Conservation (phyloP, 352 stramenopile genomes). For the Pythium rishiriense region DNA sequence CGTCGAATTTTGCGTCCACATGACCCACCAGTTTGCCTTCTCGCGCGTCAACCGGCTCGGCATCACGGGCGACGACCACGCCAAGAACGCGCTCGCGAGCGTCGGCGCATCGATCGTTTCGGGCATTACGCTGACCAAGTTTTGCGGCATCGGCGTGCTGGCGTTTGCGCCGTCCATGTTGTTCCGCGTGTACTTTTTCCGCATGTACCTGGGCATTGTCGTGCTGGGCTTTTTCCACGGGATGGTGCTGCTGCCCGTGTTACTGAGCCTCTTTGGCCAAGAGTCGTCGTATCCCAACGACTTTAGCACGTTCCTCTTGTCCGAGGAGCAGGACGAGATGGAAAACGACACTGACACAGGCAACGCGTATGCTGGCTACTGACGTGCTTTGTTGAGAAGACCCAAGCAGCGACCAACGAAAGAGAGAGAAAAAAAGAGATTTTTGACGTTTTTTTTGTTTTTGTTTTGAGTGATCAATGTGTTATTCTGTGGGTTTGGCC, state of each 20-base stretch:
- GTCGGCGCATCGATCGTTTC: conserved; percentile 86
- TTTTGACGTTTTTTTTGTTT: not conserved
- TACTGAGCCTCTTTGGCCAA: conserved; percentile 77
- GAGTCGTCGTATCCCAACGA: conserved; percentile 50
- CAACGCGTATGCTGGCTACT: conserved; percentile 26
- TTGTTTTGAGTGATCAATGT: conserved; percentile 8
- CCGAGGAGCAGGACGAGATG: conserved; percentile 63
- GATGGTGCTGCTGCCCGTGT: conserved; percentile 74
- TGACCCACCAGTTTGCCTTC: conserved; percentile 81
- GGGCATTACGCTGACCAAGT: conserved; percentile 93
- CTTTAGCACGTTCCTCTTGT: conserved; percentile 69
- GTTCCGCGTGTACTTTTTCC: conserved; percentile 93
- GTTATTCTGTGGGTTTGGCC: conserved; percentile 9
- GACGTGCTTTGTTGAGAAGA: not conserved
- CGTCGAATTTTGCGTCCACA: conserved; percentile 91
- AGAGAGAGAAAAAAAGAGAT: not conserved
- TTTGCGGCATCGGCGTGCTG: conserved; percentile 88
- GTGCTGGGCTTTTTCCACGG: conserved; percentile 85
- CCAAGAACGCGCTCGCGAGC: conserved; percentile 65
- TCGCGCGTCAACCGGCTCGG: conserved; percentile 49
- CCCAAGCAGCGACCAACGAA: not conserved
- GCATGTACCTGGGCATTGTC: conserved; percentile 92
- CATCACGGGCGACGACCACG: conserved; percentile 60
- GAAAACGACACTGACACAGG: conserved; percentile 35
- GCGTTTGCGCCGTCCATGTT: conserved; percentile 90